Evolutionary conservation across 2,329 filamentous ascomycete species (phyloP).

Genomic region (Aspergillus hiratsukae): DNA sequence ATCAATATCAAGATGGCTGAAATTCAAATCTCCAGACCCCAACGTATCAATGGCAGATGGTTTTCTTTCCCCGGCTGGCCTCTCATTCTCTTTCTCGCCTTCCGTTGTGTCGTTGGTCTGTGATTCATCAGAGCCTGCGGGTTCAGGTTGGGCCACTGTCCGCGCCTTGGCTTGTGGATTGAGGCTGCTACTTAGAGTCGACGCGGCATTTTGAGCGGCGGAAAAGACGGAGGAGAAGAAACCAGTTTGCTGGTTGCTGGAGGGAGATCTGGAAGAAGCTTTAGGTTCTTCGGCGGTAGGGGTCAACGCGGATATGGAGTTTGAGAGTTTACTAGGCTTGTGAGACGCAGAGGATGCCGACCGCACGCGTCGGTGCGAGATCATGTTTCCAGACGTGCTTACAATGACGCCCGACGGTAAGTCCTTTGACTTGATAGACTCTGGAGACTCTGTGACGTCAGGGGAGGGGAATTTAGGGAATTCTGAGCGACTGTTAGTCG

Average conservation of each 20-base stretch:
- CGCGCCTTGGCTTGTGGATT: conserved; percentile 48
- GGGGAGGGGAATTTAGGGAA: conserved; percentile 30
- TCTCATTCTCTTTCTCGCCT: conserved; percentile 21
- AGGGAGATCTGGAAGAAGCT: conserved; percentile 49
- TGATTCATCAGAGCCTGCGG: conserved; percentile 29
- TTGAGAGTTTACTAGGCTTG: conserved; percentile 83
- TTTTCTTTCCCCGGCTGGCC: conserved; percentile 48
- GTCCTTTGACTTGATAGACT: conserved; percentile 30
- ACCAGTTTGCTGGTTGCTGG: conserved; percentile 53
- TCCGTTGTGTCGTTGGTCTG: conserved; percentile 22
- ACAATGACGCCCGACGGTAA: conserved; percentile 48
- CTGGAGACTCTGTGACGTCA: conserved; percentile 35
- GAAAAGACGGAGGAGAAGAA: conserved; percentile 95
- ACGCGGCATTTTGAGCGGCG: conserved; percentile 87
- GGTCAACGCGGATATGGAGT: conserved; percentile 64
- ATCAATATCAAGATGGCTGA: conserved; percentile 78
- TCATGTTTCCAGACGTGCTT: conserved; percentile 66
- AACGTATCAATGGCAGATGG: conserved; percentile 82
- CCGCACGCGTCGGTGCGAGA: conserved; percentile 62
- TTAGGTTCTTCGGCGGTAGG: conserved; percentile 66
- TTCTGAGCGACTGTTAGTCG: conserved; percentile 44
- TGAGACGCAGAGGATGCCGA: conserved; percentile 51
- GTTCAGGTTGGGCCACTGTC: conserved; percentile 25
- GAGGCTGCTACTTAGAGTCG: conserved; percentile 64
- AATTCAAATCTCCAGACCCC: conserved; percentile 80